Base-by-base conservation (phyloP, 805 yeast species). In the Kazachstania kunashirensis region DNA sequence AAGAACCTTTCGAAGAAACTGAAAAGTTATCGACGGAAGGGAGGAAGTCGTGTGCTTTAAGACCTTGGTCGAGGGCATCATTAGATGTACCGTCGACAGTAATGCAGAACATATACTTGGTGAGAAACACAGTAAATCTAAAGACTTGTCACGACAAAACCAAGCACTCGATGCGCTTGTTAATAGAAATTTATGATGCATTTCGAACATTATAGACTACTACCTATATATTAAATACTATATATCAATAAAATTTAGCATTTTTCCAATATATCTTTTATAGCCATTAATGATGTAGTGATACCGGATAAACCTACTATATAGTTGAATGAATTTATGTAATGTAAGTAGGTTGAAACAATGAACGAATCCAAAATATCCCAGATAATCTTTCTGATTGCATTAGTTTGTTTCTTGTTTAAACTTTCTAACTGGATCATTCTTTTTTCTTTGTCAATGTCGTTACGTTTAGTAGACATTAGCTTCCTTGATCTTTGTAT, bases 291-390 rank as follows among this genome's bases (percentile, higher is more conserved):
- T 32, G 94, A 79, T 25, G 96, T 84, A 42, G 82, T 62, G 21
- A 80, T 69, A 53, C 96, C 96, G 29, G 88, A 85, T 40, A 77
- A 63, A 28, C 94, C 95, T 34, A 84, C 73, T 29, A 78, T 68
- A 33, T 92, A 88, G 48, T 85, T 95, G 53, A 76, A 73, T 50
- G 75, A 63, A 48, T 67, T 68, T 48, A 80, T 63, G 60, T 66
- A 62, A 40, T 71, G 68, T 58, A 82, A 70, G 35, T 75, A 71
- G 58, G 79, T 76, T 53, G 78, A 63, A 12, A 92, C 94, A 50
- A 86, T 78, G 44, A 80, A 66, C 44, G 73, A 54, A 61, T 88
- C 96, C 44, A 82, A 70, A 10, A 70, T 55, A 55, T 84, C 89
- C 83, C 88, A 82, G 21, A 79, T 58, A 43, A 84, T 62, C 60